A percentile compares a stretch with the other conserved stretches of the same genome.
Conservation (phyloP, 495 filamentous ascomycete species). For the Ramalina intermedia region DNA sequence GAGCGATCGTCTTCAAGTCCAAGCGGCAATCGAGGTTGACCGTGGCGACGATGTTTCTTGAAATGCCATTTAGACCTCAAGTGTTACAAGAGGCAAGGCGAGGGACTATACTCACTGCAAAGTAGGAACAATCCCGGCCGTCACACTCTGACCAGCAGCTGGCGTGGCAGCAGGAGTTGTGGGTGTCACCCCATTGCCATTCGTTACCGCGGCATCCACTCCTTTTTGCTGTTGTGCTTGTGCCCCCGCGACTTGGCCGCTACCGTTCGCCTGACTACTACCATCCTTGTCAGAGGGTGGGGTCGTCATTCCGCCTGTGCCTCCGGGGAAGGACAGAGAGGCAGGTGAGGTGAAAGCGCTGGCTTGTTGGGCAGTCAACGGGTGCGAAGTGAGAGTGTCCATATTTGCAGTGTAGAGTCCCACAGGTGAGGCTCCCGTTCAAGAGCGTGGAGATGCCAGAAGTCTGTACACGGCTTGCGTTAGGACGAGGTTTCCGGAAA, state of each 20-base stretch:
- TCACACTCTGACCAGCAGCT: conserved; percentile 60
- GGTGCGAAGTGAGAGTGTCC: conserved; percentile 83
- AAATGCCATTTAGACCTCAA: conserved; percentile 47
- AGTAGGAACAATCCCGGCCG: conserved; percentile 79
- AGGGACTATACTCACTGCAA: conserved; percentile 82
- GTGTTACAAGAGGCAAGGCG: conserved; percentile 29
- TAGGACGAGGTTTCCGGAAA: conserved; percentile 2
- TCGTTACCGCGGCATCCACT: conserved; percentile 37
- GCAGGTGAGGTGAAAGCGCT: conserved; percentile 81
- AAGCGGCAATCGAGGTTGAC: conserved; percentile 97
- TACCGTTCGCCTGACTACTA: conserved; percentile 27
- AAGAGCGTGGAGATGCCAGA: conserved; percentile 8
- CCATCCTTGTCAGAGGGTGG: conserved; percentile 57
- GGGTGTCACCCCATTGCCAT: conserved; percentile 79
- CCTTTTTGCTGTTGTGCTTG: conserved; percentile 40
- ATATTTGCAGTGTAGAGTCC: conserved; percentile 36
- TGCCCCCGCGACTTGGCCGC: conserved; percentile 30
- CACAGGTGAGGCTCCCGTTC: conserved; percentile 2
- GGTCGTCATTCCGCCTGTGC: conserved; percentile 55
- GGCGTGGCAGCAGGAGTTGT: conserved; percentile 92
- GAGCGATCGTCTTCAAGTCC: conserved; percentile 96
- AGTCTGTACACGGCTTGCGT: conserved; percentile 11
- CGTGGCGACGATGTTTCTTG: conserved; percentile 98
- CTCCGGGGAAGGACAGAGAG: conserved; percentile 81
- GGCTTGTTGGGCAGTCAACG: conserved; percentile 73